These are phyloP conservation scores for Nigrospora sphaerica DNA, from an alignment of 2,329 filamentous ascomycete genomes.

Conservation along the genomic window DNA sequence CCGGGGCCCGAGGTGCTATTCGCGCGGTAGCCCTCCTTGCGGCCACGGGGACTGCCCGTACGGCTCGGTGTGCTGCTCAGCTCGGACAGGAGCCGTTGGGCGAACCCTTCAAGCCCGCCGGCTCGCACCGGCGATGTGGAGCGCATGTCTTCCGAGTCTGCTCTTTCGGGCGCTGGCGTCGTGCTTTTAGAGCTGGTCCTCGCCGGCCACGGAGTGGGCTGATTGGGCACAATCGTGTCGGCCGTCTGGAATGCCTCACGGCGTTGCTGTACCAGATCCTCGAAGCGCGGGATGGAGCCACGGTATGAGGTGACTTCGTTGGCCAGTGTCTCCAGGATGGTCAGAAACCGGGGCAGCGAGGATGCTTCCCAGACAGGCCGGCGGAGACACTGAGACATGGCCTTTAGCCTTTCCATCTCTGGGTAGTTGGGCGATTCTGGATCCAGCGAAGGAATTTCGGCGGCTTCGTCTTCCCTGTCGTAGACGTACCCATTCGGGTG, in stretches of 20 bases:
- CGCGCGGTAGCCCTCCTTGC: slow-evolving; percentile 34
- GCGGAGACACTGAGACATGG: slow-evolving; percentile 43
- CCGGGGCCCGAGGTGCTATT: slow-evolving; percentile 19
- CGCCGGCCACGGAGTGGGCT: slow-evolving; percentile 11
- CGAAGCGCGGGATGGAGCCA: slow-evolving; percentile 61
- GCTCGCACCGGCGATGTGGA: slow-evolving; percentile 45
- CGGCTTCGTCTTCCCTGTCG: slow-evolving; percentile 32
- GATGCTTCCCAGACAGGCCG: slow-evolving; percentile 45
- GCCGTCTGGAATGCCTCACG: slow-evolving; percentile 58
- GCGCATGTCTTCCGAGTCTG: slow-evolving; percentile 37
- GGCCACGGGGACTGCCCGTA: slow-evolving; percentile 40
- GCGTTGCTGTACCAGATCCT: slow-evolving; percentile 60
- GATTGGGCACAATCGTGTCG: slow-evolving; percentile 36
- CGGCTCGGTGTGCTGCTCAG: slow-evolving; percentile 47
- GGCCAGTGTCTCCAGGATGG: slow-evolving; percentile 51
- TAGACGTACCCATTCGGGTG: slow-evolving; percentile 60
- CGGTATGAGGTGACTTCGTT: slow-evolving; percentile 58
- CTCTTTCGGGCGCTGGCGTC: slow-evolving; percentile 27
- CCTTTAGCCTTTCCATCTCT: slow-evolving; percentile 37
- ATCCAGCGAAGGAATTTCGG: slow-evolving; percentile 8
- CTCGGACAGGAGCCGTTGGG: slow-evolving; percentile 56
- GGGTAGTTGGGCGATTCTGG: slow-evolving; percentile 11
- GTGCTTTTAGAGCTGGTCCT: slow-evolving; percentile 16
- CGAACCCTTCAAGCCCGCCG: slow-evolving; percentile 52
- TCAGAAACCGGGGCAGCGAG: slow-evolving; percentile 46